Conservation (phyloP, 805 yeast genomes). For the Lipomyces mesembrius region DNA sequence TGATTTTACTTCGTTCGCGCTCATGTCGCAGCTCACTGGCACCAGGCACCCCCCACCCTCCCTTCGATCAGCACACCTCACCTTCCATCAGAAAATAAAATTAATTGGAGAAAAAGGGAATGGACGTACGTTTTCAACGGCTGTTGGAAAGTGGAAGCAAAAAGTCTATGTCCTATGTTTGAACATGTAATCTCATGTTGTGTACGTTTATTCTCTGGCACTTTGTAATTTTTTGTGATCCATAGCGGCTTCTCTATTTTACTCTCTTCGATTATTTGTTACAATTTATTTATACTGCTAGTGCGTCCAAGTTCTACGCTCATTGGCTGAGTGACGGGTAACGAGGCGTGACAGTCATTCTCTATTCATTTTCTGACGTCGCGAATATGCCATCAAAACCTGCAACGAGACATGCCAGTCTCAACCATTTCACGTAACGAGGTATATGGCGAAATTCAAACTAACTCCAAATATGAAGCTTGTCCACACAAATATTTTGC, state of each 20-base stretch:
- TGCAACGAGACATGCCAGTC: too few species aligned
- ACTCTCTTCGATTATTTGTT: neutral
- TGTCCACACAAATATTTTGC: constrained; percentile 20
- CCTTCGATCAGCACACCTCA: neutral
- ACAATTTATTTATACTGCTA: neutral
- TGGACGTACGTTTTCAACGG: neutral
- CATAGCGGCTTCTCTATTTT: neutral
- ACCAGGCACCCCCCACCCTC: neutral
- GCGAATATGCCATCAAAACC: too few species aligned
- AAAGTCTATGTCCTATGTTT: neutral
- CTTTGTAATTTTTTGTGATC: neutral
- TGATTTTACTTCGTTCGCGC: neutral
- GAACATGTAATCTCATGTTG: neutral
- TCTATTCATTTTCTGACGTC: too few species aligned
- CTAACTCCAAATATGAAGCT: constrained; percentile 10
- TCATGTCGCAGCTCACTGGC: neutral
- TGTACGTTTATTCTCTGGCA: constrained; percentile 2
- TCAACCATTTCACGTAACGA: constrained; percentile 7
- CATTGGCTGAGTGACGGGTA: neutral
- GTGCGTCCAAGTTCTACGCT: neutral
- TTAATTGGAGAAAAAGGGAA: neutral
- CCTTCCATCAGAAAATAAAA: neutral
- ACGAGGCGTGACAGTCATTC: too few species aligned
- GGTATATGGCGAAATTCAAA: constrained; percentile 7
- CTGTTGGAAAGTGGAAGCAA: neutral